Evolutionary conservation across 139 green algal genomes (phyloP), one percentile per base, ranked within the genome.

Genomic region (Bryopsis sp.): DNA sequence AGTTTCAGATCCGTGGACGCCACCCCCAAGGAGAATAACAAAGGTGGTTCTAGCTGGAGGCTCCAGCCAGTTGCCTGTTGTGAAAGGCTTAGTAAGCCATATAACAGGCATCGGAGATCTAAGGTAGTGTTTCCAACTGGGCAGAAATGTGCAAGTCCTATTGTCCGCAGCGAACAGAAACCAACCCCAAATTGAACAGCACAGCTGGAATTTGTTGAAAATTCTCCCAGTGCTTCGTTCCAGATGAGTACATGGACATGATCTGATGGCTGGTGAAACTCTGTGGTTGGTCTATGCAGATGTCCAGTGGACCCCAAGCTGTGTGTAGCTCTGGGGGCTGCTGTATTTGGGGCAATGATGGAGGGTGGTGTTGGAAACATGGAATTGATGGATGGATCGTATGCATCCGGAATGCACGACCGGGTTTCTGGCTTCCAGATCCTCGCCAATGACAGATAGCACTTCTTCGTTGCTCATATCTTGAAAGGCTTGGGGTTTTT

Each of bases 341-440:
- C 34, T 11, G 4, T 69, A 6, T 69, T 58, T 35, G 35, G 35
- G 6, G 62, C 7, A 32, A 69, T 69, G 62, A 15, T 69, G 7
- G 62, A 69, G 26, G 62, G 62, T 3, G 22, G 3, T 8, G 26
- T 69, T 11, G 37, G 43, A 7, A 26, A 36, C 4, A 57, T 69
- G 5, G 62, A 69, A 35, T 57, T 69, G 7, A 69, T 69, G 62
- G 62, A 69, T 57, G 62, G 62, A 19, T 35, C 34, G 5, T 69
- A 69, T 24, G 39, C 62, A n/a, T 29, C 35, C 3, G 37, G 5
- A 54, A 24, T 69, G 6, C 62, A 69, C n/a, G 37, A 54, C 15
- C 15, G 62, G 8, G 19, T 54, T 15, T 39, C 62, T 37, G 62
- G 62, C 4, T 57, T 69, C n/a, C n/a, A n/a, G n/a, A n/a, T n/a